Evolutionary conservation across 108 stramenopile species (phyloP).

Genomic region (Craspedostauros australis): DNA sequence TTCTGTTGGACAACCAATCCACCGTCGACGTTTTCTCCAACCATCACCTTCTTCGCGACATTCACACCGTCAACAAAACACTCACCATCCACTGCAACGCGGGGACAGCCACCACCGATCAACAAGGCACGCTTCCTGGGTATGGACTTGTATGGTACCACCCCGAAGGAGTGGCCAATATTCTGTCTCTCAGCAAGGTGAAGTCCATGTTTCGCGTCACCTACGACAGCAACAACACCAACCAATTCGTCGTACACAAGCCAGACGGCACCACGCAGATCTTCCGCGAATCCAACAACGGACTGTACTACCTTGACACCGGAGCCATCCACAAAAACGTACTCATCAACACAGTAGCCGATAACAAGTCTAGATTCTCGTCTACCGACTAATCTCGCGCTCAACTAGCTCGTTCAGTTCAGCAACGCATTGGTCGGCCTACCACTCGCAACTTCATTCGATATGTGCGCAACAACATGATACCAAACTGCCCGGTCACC

Average conservation of each 20-base stretch:
- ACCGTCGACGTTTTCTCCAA: slow-evolving; percentile 26
- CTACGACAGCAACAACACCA: slow-evolving; percentile 18
- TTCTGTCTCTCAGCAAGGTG: slow-evolving; percentile 22
- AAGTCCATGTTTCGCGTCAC: slow-evolving; percentile 9
- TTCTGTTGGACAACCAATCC: slow-evolving; percentile 37
- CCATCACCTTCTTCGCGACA: slow-evolving; percentile 10
- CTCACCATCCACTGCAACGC: slow-evolving; percentile 16
- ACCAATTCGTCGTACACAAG: slow-evolving; percentile 6
- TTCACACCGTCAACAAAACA: not conserved
- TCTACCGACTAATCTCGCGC: too few relatives aligned
- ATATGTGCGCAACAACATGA: slow-evolving; percentile 3
- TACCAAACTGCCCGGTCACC: slow-evolving; percentile 10
- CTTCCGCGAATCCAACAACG: slow-evolving; percentile 2
- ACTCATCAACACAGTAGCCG: slow-evolving; percentile 7
- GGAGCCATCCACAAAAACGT: too few relatives aligned
- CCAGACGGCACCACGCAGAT: not conserved
- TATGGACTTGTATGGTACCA: slow-evolving; percentile 28
- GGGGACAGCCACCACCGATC: slow-evolving; percentile 1
- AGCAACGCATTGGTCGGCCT: too few relatives aligned
- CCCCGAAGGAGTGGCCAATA: slow-evolving; percentile 33
- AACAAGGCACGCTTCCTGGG: slow-evolving; percentile 18
- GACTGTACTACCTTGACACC: not conserved
- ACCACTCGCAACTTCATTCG: too few relatives aligned
- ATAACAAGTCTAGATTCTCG: not conserved
- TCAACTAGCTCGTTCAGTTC: too few relatives aligned